Percentiles rank a stretch among this genome's conserved stretches.
Conservation (phyloP, 139 green algal species). For the Auxenochlorella pyrenoidosa region DNA sequence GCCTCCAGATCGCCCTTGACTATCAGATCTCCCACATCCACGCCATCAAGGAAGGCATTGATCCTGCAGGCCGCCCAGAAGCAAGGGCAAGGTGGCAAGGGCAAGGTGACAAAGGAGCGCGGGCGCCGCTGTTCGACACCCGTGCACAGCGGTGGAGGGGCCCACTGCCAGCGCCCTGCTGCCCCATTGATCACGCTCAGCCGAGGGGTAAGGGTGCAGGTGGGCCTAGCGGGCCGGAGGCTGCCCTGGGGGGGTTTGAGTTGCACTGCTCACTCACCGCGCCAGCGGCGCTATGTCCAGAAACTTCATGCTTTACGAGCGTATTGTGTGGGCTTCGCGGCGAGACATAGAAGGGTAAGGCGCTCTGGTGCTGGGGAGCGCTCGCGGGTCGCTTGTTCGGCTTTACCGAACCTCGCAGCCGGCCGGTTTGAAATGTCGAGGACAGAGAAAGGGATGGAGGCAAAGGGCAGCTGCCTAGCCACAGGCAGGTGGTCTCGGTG, state of each 20-base stretch:
- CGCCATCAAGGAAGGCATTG: slow-evolving; percentile 87
- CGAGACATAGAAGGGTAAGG: not conserved
- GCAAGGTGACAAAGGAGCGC: not conserved
- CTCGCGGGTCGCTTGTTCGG: not conserved
- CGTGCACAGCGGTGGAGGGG: too few species aligned
- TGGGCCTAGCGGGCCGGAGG: not conserved
- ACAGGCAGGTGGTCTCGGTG: too few species aligned
- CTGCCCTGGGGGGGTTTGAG: not conserved
- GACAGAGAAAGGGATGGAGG: not conserved
- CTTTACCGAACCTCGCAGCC: not conserved
- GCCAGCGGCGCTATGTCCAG: slow-evolving; percentile 69
- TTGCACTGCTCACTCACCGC: slow-evolving; percentile 48
- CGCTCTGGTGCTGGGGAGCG: not conserved
- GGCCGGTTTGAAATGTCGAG: not conserved
- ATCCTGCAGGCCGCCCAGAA: slow-evolving; percentile 41
- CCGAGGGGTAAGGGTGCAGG: too few species aligned
- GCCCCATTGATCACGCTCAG: too few species aligned
- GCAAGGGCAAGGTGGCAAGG: not conserved
- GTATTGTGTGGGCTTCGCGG: not conserved
- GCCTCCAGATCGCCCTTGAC: slow-evolving; percentile 91
- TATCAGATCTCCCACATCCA: slow-evolving; percentile 92
- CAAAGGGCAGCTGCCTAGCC: not conserved
- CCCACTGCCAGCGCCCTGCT: too few species aligned
- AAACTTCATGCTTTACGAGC: slow-evolving; percentile 71
- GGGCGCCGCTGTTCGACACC: too few species aligned